phyloP scores from a whole-genome alignment of 1,139 yeast genomes.

The Scheffersomyces stambukii region DNA sequence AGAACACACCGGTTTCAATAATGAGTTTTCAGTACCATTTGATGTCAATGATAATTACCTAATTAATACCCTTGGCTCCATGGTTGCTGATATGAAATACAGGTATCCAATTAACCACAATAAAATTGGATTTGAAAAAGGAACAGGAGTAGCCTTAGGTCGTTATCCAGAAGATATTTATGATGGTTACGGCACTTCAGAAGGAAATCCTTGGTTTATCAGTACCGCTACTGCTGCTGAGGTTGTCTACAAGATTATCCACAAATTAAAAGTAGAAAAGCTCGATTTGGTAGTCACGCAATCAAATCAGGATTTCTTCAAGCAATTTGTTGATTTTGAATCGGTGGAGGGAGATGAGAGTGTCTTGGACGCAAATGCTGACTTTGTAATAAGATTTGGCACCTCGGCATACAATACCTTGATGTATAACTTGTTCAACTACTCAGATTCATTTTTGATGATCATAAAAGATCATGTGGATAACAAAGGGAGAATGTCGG shows the following conservation, averaged over 20 bases:
- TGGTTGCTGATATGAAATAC: slow-evolving; percentile 63
- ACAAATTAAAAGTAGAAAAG: slow-evolving; percentile 18
- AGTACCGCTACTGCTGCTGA: slow-evolving; percentile 81
- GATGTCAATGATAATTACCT: slow-evolving; percentile 52
- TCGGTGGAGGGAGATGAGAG: slow-evolving; percentile 26
- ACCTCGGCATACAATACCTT: slow-evolving; percentile 45
- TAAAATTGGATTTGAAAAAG: slow-evolving; percentile 31
- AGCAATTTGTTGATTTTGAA: slow-evolving; percentile 31
- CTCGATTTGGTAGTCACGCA: slow-evolving; percentile 23
- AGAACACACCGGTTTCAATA: slow-evolving; percentile 19
- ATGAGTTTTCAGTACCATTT: slow-evolving; percentile 42
- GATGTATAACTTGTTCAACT: slow-evolving; percentile 43
- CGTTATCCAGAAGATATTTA: slow-evolving; percentile 93
- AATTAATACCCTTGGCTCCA: slow-evolving; percentile 53
- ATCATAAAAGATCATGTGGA: slow-evolving; percentile 72
- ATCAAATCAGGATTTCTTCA: slow-evolving; percentile 26
- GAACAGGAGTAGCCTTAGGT: slow-evolving; percentile 85
- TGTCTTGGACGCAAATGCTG: slow-evolving; percentile 6
- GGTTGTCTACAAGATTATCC: slow-evolving; percentile 37
- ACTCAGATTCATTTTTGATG: slow-evolving; percentile 74
- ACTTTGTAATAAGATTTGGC: slow-evolving; percentile 30
- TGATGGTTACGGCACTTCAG: slow-evolving; percentile 68
- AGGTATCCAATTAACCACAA: slow-evolving; percentile 72
- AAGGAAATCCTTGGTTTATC: slow-evolving; percentile 96
- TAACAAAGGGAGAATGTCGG: slow-evolving; percentile 75